phyloP scores from a whole-genome alignment of 257 asterid species.

The Solanum raphanifolium region DNA sequence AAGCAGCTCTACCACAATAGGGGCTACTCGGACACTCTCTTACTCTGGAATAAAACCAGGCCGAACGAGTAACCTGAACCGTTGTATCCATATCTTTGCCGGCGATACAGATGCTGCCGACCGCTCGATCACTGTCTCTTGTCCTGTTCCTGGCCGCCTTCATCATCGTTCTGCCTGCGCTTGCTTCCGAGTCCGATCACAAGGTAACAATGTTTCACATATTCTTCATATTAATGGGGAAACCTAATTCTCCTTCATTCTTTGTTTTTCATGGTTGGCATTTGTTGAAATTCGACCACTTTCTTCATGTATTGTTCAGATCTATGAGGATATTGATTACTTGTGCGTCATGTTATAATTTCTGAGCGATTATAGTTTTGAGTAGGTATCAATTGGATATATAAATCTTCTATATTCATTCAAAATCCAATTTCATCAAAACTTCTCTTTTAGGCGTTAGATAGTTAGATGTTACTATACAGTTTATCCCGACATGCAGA shows the following conservation, averaged over 20 bases:
- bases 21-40: not conserved
- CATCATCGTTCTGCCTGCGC: constrained; percentile 1
- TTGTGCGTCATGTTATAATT: not conserved
- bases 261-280: not conserved
- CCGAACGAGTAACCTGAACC: not conserved
- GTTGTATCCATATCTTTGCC: not conserved
- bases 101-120: constrained; percentile 3
- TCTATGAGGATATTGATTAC: not conserved
- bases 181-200: constrained; percentile 21
- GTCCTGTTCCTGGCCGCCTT: not conserved
- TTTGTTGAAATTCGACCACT: not conserved
- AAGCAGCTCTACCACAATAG: not conserved
- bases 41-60: not conserved
- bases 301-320: not conserved
- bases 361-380: not conserved
- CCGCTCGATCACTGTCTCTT: not conserved
- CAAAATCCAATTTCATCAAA: not conserved
- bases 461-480: not conserved
- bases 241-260: not conserved
- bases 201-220: constrained; percentile 2
- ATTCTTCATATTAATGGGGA: not conserved
- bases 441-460: not conserved
- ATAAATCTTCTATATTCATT: not conserved
- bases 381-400: not conserved
- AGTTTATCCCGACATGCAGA: not conserved